Evolutionary conservation across 2,329 filamentous ascomycete genomes (phyloP).

Genomic region (Macrophomina pseudophaseolina): DNA sequence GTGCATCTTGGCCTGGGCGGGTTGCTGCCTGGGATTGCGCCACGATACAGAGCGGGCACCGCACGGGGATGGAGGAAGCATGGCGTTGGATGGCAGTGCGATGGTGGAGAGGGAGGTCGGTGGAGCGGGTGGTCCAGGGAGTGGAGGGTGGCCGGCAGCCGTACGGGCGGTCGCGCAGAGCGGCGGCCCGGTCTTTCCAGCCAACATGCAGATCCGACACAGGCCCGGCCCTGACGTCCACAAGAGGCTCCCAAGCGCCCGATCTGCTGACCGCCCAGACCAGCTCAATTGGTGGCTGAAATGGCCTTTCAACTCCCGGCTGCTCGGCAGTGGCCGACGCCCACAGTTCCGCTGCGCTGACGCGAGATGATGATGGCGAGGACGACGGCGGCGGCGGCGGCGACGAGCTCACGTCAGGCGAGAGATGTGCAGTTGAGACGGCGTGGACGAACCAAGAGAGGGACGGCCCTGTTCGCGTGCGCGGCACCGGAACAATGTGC

Average conservation of each 20-base stretch:
- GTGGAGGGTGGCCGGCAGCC: not conserved
- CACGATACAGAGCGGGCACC: constrained; percentile 1
- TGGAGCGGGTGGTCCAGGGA: not conserved
- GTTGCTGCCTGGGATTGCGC: constrained; percentile 7
- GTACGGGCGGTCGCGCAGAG: not conserved
- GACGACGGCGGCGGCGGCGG: no score
- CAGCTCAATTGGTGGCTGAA: not conserved
- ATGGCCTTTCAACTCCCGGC: not conserved
- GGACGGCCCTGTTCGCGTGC: constrained; percentile 37
- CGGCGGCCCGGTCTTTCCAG: not conserved
- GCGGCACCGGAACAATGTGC: constrained; percentile 40
- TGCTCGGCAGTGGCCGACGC: not conserved
- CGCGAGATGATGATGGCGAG: not conserved
- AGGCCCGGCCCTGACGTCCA: not conserved
- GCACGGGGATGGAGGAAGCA: not conserved
- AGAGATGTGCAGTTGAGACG: no score
- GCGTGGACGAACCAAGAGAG: not conserved
- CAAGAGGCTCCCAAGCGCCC: not conserved
- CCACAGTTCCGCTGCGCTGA: constrained; percentile 26
- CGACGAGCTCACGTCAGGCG: not conserved
- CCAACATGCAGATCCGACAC: not conserved
- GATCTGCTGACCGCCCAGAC: not conserved
- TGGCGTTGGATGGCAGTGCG: not conserved
- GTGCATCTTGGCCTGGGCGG: not conserved
- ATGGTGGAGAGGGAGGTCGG: not conserved